A percentile compares a stretch with the other conserved stretches of the same genome.
phyloP scores from a whole-genome alignment of 2,329 filamentous ascomycete genomes.

The Claviceps citrina region DNA sequence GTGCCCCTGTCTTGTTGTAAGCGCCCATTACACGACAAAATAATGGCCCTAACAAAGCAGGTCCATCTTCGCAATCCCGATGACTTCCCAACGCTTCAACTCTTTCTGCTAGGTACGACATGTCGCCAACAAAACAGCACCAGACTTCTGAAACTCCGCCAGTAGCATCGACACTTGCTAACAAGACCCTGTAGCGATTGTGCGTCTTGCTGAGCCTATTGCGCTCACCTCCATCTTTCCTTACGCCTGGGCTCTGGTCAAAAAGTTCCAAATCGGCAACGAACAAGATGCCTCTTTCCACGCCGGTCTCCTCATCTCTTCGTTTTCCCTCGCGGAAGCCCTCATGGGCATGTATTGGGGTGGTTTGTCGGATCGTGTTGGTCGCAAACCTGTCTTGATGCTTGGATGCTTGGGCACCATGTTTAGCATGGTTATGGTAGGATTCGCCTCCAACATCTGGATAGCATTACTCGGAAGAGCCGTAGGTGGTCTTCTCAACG shows the following conservation, averaged over 20 bases:
- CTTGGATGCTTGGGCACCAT: slow-evolving; percentile 71
- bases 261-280: slow-evolving; percentile 56
- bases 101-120: slow-evolving; percentile 64
- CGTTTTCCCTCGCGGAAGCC: slow-evolving; percentile 70
- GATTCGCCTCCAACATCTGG: slow-evolving; percentile 72
- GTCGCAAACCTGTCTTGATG: slow-evolving; percentile 72
- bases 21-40: slow-evolving; percentile 24
- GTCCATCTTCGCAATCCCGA: slow-evolving; percentile 44
- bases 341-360: slow-evolving; percentile 84
- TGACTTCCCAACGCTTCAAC: slow-evolving; percentile 66
- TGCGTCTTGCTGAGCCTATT: slow-evolving; percentile 82
- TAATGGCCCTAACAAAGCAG: slow-evolving; percentile 38
- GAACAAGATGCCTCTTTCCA: slow-evolving; percentile 71
- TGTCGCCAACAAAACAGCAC: no score
- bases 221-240: slow-evolving; percentile 87
- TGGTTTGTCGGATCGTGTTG: slow-evolving; percentile 62
- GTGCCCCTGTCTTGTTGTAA: slow-evolving; percentile 31
- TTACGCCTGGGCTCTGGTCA: slow-evolving; percentile 75
- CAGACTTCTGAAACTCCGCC: no score
- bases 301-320: slow-evolving; percentile 73
- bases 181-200: slow-evolving; percentile 50
- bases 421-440: slow-evolving; percentile 67
- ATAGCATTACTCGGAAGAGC: slow-evolving; percentile 61
- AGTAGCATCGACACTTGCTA: slow-evolving; percentile 3
- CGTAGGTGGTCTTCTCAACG: slow-evolving; percentile 71